Base-by-base conservation (phyloP, 805 yeast genomes). In the Kluyveromyces dobzhanskii region DNA sequence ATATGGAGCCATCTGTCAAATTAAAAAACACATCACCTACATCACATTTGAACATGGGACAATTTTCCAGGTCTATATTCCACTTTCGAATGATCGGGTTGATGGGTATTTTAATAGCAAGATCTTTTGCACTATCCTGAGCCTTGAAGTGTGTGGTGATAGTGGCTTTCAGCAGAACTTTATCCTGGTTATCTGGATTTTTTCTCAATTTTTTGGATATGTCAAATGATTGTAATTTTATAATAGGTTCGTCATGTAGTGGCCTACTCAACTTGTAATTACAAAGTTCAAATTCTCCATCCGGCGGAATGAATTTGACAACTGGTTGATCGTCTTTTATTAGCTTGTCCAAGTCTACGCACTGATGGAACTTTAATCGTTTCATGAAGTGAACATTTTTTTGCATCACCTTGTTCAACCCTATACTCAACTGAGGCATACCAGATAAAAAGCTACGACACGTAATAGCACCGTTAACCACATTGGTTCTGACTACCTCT, bases 261-360 rank as follows among this genome's bases (percentile, higher is more conserved):
- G 54, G 59, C 28, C 64, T 50, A 36, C 58, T 60, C 30, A 65
- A 42, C 28, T 57, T 55, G 32, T 66, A 66, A 37, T 54, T 50
- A 38, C 67, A 64, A 27, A 86, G 70, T 24, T 77, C 75, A 55
- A 85, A 85, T 47, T 75, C 76, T 0, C 95, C 95, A 65, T 86
- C 96, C 0, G 96, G 96, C 12, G 97, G 96, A 13, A 82, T 75
- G 56, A 87, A 88, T 21, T 79, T 75, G 24, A 88, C 76, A 3
- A 28, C 32, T 18, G 37, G 26, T 10, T 29, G 18, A 2, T 44
- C 41, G 5, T 71, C 70, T 13, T 64, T 57, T 48, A 78, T 80
- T 45, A 83, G 71, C 37, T 78, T 69, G 2, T 80, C 74, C 28
- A 85, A 62, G 37, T 82, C 69, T n/a, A 86, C 94, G 62, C 95